Evolutionary conservation across 176 grass and related monocot genomes (phyloP).

Genomic region (Oryza brachyantha): DNA sequence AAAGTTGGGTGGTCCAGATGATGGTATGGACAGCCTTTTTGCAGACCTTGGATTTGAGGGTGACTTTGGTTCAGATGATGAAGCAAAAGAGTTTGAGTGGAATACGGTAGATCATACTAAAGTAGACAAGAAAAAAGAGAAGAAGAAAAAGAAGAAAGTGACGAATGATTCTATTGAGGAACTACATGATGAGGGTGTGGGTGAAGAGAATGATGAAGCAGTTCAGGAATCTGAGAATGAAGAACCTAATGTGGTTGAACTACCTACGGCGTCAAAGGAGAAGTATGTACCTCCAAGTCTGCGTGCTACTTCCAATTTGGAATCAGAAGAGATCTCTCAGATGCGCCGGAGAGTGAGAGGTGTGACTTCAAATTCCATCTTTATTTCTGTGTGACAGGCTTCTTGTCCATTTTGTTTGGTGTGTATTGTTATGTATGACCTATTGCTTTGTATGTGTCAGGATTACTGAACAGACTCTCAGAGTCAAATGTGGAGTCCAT

Average conservation of each 20-base stretch:
- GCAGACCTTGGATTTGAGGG: constrained; percentile 39
- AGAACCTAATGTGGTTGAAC: constrained; percentile 30
- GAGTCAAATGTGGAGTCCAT: constrained; percentile 84
- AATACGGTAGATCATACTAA: background rate
- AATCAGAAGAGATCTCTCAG: constrained; percentile 73
- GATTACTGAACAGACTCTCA: constrained; percentile 79
- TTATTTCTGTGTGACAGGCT: background rate
- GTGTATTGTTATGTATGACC: constrained; percentile 11
- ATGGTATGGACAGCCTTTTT: constrained; percentile 70
- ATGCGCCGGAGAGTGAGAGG: constrained; percentile 71
- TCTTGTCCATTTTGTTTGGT: constrained; percentile 14
- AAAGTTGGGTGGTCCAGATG: constrained; percentile 64
- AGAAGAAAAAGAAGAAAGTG: constrained; percentile 47
- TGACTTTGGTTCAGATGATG: constrained; percentile 37
- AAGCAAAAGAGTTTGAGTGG: constrained; percentile 26
- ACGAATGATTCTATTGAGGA: constrained; percentile 35
- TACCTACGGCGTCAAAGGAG: constrained; percentile 28
- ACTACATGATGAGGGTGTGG: constrained; percentile 7
- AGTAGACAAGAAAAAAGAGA: constrained; percentile 38
- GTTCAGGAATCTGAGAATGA: constrained; percentile 23
- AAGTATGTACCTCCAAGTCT: constrained; percentile 76
- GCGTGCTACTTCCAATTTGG: constrained; percentile 41
- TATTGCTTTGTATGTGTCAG: constrained; percentile 42
- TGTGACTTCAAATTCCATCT: constrained; percentile 10
- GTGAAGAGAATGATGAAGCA: constrained; percentile 29